Evolutionary conservation across 805 yeast genomes (phyloP).

Genomic region (Yamadazyma sp.): DNA sequence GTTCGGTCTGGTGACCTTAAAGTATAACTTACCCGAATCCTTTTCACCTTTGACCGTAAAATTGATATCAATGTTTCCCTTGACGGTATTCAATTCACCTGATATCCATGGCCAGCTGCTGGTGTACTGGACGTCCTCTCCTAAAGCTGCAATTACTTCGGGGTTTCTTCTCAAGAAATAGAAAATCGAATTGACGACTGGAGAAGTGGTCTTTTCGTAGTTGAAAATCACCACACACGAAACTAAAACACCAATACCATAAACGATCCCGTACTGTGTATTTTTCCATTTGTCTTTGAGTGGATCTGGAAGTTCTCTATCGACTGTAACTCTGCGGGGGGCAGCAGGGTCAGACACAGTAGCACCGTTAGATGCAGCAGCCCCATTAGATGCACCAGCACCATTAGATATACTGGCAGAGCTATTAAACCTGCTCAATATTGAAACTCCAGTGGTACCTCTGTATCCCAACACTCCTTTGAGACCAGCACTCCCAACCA

Average conservation of each 20-base stretch:
- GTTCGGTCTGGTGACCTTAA: conserved; percentile 70
- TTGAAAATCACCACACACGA: conserved; percentile 68
- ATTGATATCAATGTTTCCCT: conserved; percentile 72
- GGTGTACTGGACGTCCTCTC: conserved; percentile 72
- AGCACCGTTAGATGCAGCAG: background rate
- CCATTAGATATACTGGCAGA: no score
- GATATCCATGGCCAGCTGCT: conserved; percentile 84
- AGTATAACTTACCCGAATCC: conserved; percentile 51
- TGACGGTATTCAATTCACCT: conserved; percentile 81
- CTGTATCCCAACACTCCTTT: no score
- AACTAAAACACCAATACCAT: conserved; percentile 39
- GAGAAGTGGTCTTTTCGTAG: conserved; percentile 89
- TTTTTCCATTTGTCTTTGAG: conserved; percentile 52
- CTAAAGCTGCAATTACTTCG: conserved; percentile 60
- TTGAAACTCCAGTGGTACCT: no score
- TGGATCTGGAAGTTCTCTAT: conserved; percentile 83
- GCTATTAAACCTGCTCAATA: no score
- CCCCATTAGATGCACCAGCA: no score
- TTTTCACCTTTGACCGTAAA: conserved; percentile 71
- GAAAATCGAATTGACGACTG: conserved; percentile 82
- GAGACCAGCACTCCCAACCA: no score
- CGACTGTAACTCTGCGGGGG: conserved; percentile 52
- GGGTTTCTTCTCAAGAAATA: conserved; percentile 80
- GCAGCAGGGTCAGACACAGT: no score
- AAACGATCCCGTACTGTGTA: conserved; percentile 51